phyloP scores from a whole-genome alignment of 345 rosid species.

The Linum tenue region DNA sequence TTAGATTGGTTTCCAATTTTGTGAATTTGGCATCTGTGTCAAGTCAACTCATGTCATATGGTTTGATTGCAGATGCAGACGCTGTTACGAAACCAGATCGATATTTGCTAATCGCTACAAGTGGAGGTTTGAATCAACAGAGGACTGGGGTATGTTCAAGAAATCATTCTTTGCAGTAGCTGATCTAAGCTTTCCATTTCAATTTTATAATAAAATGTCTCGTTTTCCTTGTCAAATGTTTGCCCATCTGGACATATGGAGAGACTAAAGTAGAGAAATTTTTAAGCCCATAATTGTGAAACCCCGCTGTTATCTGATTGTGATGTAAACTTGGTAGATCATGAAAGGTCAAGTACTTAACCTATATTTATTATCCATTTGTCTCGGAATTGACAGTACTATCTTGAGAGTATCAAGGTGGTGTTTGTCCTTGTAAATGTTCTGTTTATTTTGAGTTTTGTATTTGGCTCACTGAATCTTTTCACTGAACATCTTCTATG shows the following conservation, averaged over 20 bases:
- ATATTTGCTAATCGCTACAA: constrained; percentile 67
- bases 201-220: no score
- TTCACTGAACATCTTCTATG: no score
- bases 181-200: not conserved
- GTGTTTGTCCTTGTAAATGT: no score
- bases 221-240: not conserved
- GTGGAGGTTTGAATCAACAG: constrained; percentile 94
- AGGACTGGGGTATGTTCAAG: constrained; percentile 70
- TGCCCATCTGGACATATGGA: no score
- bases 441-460: no score
- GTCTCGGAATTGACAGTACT: not conserved
- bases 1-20: not conserved
- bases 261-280: no score
- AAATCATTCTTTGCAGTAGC: not conserved
- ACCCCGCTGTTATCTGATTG: not conserved
- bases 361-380: not conserved
- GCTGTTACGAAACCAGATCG: constrained; percentile 42
- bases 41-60: not conserved
- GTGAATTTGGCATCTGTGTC: not conserved
- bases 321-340: not conserved
- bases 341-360: not conserved
- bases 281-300: not conserved
- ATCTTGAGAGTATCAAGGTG: no score
- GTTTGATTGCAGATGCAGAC: constrained; percentile 40
- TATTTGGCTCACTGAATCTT: no score